A percentile compares a stretch with the other conserved stretches of the same genome.
Evolutionary conservation across 1,284 basidiomycete genomes (phyloP).

Genomic region (Ceratobasidium sp.): DNA sequence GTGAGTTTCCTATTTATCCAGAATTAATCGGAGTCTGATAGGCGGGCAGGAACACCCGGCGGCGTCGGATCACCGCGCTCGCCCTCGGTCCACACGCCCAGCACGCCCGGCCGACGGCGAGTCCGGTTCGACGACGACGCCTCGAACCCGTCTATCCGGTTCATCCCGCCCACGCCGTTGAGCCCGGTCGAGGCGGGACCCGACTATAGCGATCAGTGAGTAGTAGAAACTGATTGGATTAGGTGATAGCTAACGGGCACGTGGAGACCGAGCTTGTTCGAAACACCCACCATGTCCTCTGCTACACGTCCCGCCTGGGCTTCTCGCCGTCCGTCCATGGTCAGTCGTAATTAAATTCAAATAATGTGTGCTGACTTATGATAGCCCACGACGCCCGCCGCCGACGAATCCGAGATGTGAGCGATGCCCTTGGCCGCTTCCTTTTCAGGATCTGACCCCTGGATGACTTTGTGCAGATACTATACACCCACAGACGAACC

Average conservation of each 20-base stretch:
- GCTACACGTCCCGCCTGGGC: constrained; percentile 30
- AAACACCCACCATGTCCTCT: constrained; percentile 39
- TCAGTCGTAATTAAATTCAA: neutral
- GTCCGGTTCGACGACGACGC: constrained; percentile 34
- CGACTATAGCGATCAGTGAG: constrained; percentile 37
- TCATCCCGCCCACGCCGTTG: constrained; percentile 36
- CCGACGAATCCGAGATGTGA: constrained; percentile 32
- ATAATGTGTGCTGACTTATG: neutral
- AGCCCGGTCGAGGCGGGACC: constrained; percentile 1
- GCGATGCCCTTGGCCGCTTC: constrained; percentile 35
- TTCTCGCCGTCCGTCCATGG: constrained; percentile 36
- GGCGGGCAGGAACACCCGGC: constrained; percentile 6
- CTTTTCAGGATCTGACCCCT: constrained; percentile 37
- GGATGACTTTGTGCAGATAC: constrained; percentile 18
- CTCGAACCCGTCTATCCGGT: constrained; percentile 31
- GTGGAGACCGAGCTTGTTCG: constrained; percentile 44
- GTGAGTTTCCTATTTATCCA: constrained; percentile 5
- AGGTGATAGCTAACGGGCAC: constrained; percentile 39
- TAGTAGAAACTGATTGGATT: constrained; percentile 11
- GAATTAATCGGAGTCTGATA: neutral
- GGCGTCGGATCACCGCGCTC: constrained; percentile 27
- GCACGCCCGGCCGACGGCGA: constrained; percentile 28
- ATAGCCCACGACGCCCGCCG: constrained; percentile 39
- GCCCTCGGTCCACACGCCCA: constrained; percentile 28
- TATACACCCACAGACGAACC: constrained; percentile 3